Base-by-base conservation (phyloP, 1,284 basidiomycete genomes). In the Puccinia novopanici region DNA sequence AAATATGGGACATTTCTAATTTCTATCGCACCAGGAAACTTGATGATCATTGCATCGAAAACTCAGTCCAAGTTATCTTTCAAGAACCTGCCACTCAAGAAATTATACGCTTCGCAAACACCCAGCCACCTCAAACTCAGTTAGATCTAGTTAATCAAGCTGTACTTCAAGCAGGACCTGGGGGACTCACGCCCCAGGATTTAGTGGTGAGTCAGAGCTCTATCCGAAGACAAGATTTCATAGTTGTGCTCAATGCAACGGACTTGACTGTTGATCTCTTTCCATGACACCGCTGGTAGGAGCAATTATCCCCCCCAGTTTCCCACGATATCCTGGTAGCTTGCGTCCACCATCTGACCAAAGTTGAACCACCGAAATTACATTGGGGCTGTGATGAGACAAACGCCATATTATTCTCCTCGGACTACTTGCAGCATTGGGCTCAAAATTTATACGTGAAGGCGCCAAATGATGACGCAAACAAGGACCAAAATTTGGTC, bases 11-110 rank as follows among this genome's bases (percentile, higher is more conserved):
- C 24, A 52, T 24, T 52, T 61, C 61, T 22, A 65, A 45, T 9
- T 73, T 55, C 48, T 80, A 80, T 59, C 40, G 48, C 22, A 74
- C 78, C 40, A 63, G 78, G 45, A 73, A 74, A 57, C 42, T 74
- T 34, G 71, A 72, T 52, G 78, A 80, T 57, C 34, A 73, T 45
- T 61, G 54, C 40, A 63, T 80, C 48, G 78, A 80, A 74, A 68
- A 73, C 57, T 34, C 17, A 30, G 71, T 80, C 22, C 65, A 73
- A 37, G 48, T 74, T 17, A 74, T 37, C 10, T 54, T 74, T 22
- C 22, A 54, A 13, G 50, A 52, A 55, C 68, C 67, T 40, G 13
- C 17, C 13, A 24, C 61, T n/a, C 15, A 45, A 42, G 15, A 37
- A 34, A 61, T 50, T 55, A 24, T 65, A 50, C 59, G 45, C 30